Conservation (phyloP, 2,329 filamentous ascomycete species). For the Trichoderma cornu-damae region DNA sequence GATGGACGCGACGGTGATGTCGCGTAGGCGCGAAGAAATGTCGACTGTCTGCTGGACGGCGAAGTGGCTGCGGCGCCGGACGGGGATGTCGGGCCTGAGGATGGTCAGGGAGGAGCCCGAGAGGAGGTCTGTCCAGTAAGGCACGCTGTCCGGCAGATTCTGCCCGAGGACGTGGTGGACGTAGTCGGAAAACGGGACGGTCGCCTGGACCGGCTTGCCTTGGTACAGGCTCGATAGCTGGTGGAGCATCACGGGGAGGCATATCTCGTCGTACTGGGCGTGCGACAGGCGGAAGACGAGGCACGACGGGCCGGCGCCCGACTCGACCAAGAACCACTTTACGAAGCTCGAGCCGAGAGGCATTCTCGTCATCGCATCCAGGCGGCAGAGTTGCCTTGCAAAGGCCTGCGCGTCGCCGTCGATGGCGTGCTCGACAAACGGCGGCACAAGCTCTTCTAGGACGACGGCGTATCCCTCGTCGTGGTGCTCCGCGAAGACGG, state of each 20-base stretch:
- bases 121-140: slow-evolving; percentile 59
- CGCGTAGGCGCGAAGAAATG: slow-evolving; percentile 44
- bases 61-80: slow-evolving; percentile 36
- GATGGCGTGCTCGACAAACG: slow-evolving; percentile 49
- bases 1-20: slow-evolving; percentile 58
- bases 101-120: slow-evolving; percentile 48
- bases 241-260: slow-evolving; percentile 55
- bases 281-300: slow-evolving; percentile 61
- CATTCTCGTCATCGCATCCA: slow-evolving; percentile 52
- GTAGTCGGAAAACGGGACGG: slow-evolving; percentile 43
- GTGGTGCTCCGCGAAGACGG: slow-evolving; percentile 54
- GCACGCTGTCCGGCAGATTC: slow-evolving; percentile 45
- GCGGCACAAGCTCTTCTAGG: slow-evolving; percentile 47
- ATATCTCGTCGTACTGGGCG: slow-evolving; percentile 66
- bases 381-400: slow-evolving; percentile 47
- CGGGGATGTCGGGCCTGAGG: slow-evolving; percentile 36
- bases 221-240: slow-evolving; percentile 51
- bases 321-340: slow-evolving; percentile 50
- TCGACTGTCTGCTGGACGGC: slow-evolving; percentile 41
- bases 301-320: slow-evolving; percentile 30
- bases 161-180: slow-evolving; percentile 39
- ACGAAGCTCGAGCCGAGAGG: slow-evolving; percentile 56
- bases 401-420: slow-evolving; percentile 46
- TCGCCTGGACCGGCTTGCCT: slow-evolving; percentile 26
- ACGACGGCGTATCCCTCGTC: slow-evolving; percentile 53